A percentile compares a stretch with the other conserved stretches of the same genome.
phyloP scores from a whole-genome alignment of 129 eudicot genomes.

The Lonicera japonica region DNA sequence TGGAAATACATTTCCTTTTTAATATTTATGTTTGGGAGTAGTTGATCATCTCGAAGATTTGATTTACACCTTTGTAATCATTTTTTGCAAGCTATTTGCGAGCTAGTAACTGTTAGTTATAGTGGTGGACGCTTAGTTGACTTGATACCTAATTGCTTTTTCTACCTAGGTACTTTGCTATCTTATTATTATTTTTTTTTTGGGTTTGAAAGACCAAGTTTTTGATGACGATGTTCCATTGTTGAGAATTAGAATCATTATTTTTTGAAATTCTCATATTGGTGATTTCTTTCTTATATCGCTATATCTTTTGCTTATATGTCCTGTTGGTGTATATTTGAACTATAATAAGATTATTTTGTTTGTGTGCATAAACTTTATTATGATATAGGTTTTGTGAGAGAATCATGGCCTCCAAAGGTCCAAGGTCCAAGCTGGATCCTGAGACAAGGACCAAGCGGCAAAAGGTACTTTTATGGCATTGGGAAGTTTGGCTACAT shows the following conservation, averaged over 20 bases:
- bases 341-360: not conserved
- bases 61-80: not conserved
- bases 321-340: not conserved
- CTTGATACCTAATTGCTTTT: not conserved
- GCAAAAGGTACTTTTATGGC: slow-evolving; percentile 54
- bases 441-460: slow-evolving; percentile 73
- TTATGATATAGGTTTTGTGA: slow-evolving; percentile 32
- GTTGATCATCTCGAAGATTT: not conserved
- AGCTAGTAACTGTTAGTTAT: not conserved
- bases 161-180: not conserved
- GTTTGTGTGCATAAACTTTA: slow-evolving; percentile 19
- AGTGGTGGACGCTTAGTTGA: not conserved
- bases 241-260: not conserved
- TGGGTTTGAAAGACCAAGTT: not conserved
- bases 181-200: not conserved
- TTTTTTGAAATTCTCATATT: not conserved
- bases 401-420: slow-evolving; percentile 87
- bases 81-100: not conserved
- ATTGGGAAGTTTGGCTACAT: not conserved
- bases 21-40: not conserved
- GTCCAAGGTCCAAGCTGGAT: slow-evolving; percentile 86
- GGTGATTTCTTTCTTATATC: not conserved
- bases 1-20: too few species aligned
- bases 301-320: not conserved
- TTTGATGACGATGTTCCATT: not conserved